These are phyloP conservation scores for Puccinia novopanici DNA, from an alignment of 1,284 basidiomycete species.

Conservation along the genomic window DNA sequence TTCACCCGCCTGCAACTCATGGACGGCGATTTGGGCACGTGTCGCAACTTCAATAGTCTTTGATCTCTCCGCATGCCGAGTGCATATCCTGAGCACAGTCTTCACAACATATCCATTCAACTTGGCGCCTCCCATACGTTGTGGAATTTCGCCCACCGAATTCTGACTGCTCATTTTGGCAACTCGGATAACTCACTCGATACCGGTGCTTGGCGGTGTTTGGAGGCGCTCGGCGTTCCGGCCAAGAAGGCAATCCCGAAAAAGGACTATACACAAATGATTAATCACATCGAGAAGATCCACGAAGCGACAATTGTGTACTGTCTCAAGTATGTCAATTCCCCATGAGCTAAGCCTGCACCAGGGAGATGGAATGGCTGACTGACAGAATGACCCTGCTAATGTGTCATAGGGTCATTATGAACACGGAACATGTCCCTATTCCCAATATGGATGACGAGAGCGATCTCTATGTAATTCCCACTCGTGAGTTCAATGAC, in stretches of 20 bases:
- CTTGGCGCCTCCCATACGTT: conserved; percentile 26
- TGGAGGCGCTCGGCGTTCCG: background rate
- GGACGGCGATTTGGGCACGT: conserved; percentile 9
- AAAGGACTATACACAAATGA: background rate
- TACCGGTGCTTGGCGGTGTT: conserved; percentile 12
- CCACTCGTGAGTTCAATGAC: background rate
- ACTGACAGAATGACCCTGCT: too few relatives aligned
- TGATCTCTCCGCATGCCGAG: background rate
- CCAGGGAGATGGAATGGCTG: too few relatives aligned
- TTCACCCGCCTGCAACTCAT: conserved; percentile 10
- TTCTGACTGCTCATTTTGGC: background rate
- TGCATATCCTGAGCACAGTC: background rate
- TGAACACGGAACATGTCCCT: background rate
- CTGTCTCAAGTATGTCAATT: background rate
- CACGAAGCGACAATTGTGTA: conserved; percentile 1
- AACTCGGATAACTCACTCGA: conserved; percentile 6
- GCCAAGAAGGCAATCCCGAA: conserved; percentile 1
- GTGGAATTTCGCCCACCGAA: conserved; percentile 8
- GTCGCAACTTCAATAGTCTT: conserved; percentile 4
- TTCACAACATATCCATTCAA: conserved; percentile 2
- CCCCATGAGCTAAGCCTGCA: background rate
- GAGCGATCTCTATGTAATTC: background rate
- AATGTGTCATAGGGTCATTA: background rate
- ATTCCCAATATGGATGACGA: background rate
- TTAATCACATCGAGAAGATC: background rate